Evolutionary conservation across 2,329 filamentous ascomycete species (phyloP), one percentile per base, ranked within the genome.

Genomic region (Cadophora luteo-olivacea): DNA sequence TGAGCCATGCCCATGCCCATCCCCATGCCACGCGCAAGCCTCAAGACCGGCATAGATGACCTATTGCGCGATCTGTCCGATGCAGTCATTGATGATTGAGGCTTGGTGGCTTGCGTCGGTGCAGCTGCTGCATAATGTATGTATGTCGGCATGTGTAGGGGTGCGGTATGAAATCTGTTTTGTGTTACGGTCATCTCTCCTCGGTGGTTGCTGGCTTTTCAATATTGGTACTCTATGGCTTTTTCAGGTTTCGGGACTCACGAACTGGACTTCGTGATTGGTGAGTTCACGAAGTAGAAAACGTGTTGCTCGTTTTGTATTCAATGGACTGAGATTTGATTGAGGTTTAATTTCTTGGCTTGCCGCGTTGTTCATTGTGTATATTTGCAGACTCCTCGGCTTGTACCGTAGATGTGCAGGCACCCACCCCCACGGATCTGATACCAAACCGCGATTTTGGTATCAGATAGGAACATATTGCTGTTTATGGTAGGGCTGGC

Each of bases 401-500:
- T 29, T 29, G 29, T 38, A 38, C 2, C 8, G 36, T 38, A 38
- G 36, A 14, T 7, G 1, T 38, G 8, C 12, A 9, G 45, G 22
- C 22, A 22, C 36, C 6, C 5, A 49, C 52, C 29, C 25, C 25
- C 52, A 55, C 52, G 52, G 25, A 32, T 55, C 29, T 55, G 52
- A 55, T 55, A 55, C 11, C 52, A 55, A 33, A 25, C 52, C 52
- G 52, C 12, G 51, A n/a, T 55, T n/a, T 8, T 55, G 52, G 29
- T 55, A n/a, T n/a, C 6, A 14, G 16, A 32, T 29, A 6, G 52
- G 52, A 55, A 32, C 14, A 32, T 3, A 33, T 55, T 32, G 25
- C 29, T 55, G 25, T 55, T 55, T 55, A n/a, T 55, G 29, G 52
- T 55, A 55, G 52, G 52, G 52, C 52, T 55, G 45, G 45, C 14